Conservation (phyloP, 2,329 filamentous ascomycete species). For the Thielaviopsis punctulata region DNA sequence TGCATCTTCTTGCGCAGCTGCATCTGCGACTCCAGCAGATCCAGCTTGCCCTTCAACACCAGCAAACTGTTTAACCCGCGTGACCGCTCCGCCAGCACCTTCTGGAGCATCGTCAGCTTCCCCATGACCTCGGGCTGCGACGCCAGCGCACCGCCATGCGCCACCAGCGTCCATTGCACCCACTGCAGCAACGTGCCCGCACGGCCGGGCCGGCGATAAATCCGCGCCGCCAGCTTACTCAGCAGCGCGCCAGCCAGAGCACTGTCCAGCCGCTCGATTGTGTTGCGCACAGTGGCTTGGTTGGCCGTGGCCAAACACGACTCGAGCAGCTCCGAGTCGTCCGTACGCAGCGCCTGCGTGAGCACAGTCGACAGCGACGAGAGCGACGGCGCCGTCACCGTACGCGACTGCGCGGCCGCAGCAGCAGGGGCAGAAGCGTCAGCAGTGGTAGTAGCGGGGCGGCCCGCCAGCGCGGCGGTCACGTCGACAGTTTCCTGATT, state of each 20-base stretch:
- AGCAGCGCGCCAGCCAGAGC: constrained; percentile 64
- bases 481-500: constrained; percentile 64
- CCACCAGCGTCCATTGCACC: constrained; percentile 88
- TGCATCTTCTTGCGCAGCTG: constrained; percentile 58
- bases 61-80: constrained; percentile 68
- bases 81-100: constrained; percentile 74
- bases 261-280: constrained; percentile 80
- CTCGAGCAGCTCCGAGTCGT: constrained; percentile 78
- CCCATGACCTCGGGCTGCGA: constrained; percentile 70
- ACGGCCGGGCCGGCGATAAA: constrained; percentile 74
- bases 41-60: constrained; percentile 82
- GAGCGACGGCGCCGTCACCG: constrained; percentile 45
- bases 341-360: constrained; percentile 79
- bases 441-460: constrained; percentile 14
- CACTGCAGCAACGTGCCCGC: constrained; percentile 83
- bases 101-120: constrained; percentile 61
- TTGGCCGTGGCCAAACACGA: constrained; percentile 76
- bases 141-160: constrained; percentile 80
- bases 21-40: constrained; percentile 85
- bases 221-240: constrained; percentile 66
- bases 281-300: constrained; percentile 60
- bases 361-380: constrained; percentile 85
- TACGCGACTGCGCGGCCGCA: constrained; percentile 20
- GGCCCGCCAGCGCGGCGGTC: constrained; percentile 32
- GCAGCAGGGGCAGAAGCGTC: constrained; percentile 24